Percentiles rank a stretch among this genome's conserved stretches.
These are phyloP conservation scores for Monilinia vaccinii-corymbosi DNA, from an alignment of 2,329 filamentous ascomycete genomes.

Conservation along the genomic window DNA sequence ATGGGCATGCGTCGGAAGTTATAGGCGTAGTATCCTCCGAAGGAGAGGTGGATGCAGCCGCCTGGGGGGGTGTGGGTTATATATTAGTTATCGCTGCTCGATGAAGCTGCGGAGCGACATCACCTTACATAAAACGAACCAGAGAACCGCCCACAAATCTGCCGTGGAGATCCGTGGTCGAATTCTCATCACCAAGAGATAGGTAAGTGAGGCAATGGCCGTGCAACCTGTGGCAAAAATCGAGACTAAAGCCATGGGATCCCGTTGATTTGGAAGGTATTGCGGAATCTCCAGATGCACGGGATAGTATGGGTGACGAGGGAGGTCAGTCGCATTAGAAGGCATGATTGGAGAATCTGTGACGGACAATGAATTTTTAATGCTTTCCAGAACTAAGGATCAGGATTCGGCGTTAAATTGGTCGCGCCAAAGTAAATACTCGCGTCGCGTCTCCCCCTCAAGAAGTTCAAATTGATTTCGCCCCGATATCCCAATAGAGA, in stretches of 20 bases:
- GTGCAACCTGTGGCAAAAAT: background rate
- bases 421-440: no score
- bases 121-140: background rate
- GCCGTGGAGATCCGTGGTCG: background rate
- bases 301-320: background rate
- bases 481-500: background rate
- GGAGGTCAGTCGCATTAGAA: no score
- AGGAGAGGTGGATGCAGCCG: slow-evolving; percentile 27
- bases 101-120: background rate
- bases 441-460: no score
- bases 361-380: background rate
- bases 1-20: slow-evolving; percentile 36
- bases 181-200: background rate
- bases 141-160: background rate
- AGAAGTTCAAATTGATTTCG: no score
- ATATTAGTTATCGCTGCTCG: background rate
- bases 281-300: background rate
- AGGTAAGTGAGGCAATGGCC: background rate
- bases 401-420: no score
- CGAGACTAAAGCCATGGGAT: background rate
- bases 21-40: slow-evolving; percentile 37
- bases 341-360: background rate
- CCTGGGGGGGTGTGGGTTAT: slow-evolving; percentile 10
- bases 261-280: background rate
- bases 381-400: background rate